Evolutionary conservation across 176 grass and related monocot genomes (phyloP), one percentile per base, ranked within the genome.

Genomic region (Bromus sterilis): DNA sequence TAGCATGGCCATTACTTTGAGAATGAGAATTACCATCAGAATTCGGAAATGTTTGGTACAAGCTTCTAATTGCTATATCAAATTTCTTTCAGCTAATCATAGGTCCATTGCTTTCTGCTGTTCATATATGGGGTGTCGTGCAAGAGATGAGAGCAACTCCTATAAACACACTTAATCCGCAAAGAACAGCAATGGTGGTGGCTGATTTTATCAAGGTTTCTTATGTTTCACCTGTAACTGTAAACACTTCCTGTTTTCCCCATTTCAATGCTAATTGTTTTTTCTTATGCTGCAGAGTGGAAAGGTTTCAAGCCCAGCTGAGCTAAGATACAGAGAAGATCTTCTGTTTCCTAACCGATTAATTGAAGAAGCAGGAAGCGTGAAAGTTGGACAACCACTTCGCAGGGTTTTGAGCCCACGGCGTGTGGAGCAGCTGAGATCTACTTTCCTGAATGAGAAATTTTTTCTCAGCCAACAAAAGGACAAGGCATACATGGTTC

Each of bases 61-160:
- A 34, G 58, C 37, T 80, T 84, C 49, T 84, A 75, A 84, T 30
- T 10, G 7, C 13, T 39, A 30, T 21, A 28, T 30, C 25, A 64
- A 66, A 65, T 76, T 57, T 76, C 3, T 83, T 83, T 77, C 89
- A 99, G 97, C 79, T 99, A 86, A 93, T 99, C 86, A 93, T 65
- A 49, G 91, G 90, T 9, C 93, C 93, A 9, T 87, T 99, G 74
- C 93, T 99, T 66, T 93, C 93, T 21, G 87, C 75, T 53, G 82
- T 93, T 46, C 96, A 99, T 78, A 88, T 99, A 78, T 99, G 88
- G 24, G 88, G 90, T 75, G 96, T 99, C 24, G 80, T 90, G 66
- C 86, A 95, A 85, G 96, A 99, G 87, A 95, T 95, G 91, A 84
- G 79, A 86, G 96, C 96, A 30, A 89, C 91, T 86, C 96, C 96